Base-by-base conservation (phyloP, 306 rosid genomes). In the Cyamopsis tetragonoloba region DNA sequence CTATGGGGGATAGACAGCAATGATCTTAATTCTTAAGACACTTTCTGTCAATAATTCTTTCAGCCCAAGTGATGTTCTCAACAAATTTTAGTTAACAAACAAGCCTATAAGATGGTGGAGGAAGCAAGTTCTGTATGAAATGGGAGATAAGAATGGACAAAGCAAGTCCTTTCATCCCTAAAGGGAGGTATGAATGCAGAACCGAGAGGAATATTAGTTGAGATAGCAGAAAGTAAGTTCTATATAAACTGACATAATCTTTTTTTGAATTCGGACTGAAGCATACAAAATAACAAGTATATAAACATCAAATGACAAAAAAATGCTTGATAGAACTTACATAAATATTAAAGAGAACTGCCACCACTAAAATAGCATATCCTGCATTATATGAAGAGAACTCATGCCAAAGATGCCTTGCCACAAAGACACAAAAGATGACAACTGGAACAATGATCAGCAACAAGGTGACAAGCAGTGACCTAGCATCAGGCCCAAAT, bases 401-500 rank as follows among this genome's bases (percentile, higher is more conserved):
- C 59, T 85, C 81, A 68, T 91, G 96, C 62, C 88, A 87, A 50
- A 91, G 97, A 83, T 83, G 97, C 82, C 98, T 82, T 7, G 80
- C 96, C 48, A 87, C 95, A 78, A 89, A 89, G 51, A 81, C 74
- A 68, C 96, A 87, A 78, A 92, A 92, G 79, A 85, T 1, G 67
- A 77, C 24, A 51, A 85, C 83, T n/a, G 96, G 98, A 74, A 69
- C 89, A 59, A 80, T 77, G 77, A 92, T 81, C 82, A 92, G 87
- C 74, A 89, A 35, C 77, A 92, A 66, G 44, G 95, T 89, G 79
- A 85, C 81, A 68, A 89, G 79, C 69, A 92, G 78, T 42, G 98
- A 92, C 81, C 80, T 84, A 41, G 91, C 95, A 35, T 92, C 98
- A 24, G 96, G 98, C 69, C 98, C 98, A 81, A 87, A 92, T 70